Evolutionary conservation across 495 filamentous ascomycete genomes (phyloP).

Genomic region (Neurospora sp.): DNA sequence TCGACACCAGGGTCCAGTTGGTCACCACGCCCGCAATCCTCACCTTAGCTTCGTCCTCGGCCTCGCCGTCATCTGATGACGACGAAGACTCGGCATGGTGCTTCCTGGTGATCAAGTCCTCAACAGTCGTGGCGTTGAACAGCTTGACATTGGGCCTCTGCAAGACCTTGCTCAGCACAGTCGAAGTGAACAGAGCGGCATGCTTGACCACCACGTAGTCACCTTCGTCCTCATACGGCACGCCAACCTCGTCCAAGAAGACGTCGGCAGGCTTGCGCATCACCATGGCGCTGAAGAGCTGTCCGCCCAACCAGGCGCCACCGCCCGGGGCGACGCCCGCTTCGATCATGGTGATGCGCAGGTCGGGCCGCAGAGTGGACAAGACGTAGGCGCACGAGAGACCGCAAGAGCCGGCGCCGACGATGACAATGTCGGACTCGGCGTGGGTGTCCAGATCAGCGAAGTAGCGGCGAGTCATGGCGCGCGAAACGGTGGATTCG

Average conservation of each 20-base stretch:
- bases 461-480: conserved; percentile 90
- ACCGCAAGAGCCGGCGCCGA: conserved; percentile 81
- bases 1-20: conserved; percentile 85
- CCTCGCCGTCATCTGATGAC: conserved; percentile 23
- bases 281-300: conserved; percentile 88
- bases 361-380: conserved; percentile 71
- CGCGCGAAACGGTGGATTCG: conserved; percentile 80
- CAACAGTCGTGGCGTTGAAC: conserved; percentile 86
- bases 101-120: conserved; percentile 75
- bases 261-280: conserved; percentile 83
- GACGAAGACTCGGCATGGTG: conserved; percentile 4
- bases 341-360: conserved; percentile 88
- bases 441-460: conserved; percentile 79
- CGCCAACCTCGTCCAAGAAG: conserved; percentile 68
- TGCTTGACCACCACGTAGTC: conserved; percentile 88
- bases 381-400: conserved; percentile 76
- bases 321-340: conserved; percentile 78
- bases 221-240: conserved; percentile 81
- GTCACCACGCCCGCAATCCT: conserved; percentile 81
- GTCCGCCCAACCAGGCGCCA: conserved; percentile 86
- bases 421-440: conserved; percentile 84
- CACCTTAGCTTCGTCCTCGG: conserved; percentile 29
- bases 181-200: conserved; percentile 82
- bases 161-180: conserved; percentile 70
- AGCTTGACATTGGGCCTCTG: conserved; percentile 84